Conservation (phyloP, 2,329 filamentous ascomycete species). For the Claviceps spartinae region DNA sequence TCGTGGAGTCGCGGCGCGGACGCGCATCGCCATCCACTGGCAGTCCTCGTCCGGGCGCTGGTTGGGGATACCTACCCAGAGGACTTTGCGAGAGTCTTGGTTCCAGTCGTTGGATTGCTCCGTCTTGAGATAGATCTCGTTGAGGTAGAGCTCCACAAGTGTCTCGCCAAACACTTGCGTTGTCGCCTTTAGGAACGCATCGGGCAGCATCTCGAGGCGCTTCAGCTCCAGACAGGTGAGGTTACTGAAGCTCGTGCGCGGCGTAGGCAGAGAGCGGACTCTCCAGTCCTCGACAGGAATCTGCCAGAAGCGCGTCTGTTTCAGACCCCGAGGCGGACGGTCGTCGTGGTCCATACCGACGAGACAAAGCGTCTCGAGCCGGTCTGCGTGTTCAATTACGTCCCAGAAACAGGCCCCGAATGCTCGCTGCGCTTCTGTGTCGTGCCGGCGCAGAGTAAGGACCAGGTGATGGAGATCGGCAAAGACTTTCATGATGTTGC, state of each 20-base stretch:
- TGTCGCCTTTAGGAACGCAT: conserved; percentile 21
- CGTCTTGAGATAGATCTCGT: conserved; percentile 31
- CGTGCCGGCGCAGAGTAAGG: conserved; percentile 32
- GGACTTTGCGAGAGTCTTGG: conserved; percentile 19
- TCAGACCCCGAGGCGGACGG: conserved; percentile 22
- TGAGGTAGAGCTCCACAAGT: conserved; percentile 31
- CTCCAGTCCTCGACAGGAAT: conserved; percentile 26
- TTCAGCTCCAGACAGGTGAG: conserved; percentile 31
- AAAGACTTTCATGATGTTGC: conserved; percentile 32
- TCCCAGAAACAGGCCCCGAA: conserved; percentile 37
- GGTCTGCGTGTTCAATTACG: conserved; percentile 30
- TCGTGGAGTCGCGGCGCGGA: conserved; percentile 22
- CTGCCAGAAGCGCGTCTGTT: conserved; percentile 24
- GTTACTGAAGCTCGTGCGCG: conserved; percentile 21
- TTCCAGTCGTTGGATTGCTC: conserved; percentile 22
- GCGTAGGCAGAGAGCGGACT: conserved; percentile 23
- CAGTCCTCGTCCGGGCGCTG: conserved; percentile 22
- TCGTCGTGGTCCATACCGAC: conserved; percentile 30
- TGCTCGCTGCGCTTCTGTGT: conserved; percentile 20
- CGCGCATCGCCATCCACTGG: conserved; percentile 28
- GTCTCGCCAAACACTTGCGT: conserved; percentile 23
- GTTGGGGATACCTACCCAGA: conserved; percentile 35
- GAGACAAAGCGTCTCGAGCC: conserved; percentile 33
- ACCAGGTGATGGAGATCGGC: conserved; percentile 29
- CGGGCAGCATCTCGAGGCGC: conserved; percentile 24